Conservation (phyloP, 805 yeast genomes). For the Kuraishia floccosa region DNA sequence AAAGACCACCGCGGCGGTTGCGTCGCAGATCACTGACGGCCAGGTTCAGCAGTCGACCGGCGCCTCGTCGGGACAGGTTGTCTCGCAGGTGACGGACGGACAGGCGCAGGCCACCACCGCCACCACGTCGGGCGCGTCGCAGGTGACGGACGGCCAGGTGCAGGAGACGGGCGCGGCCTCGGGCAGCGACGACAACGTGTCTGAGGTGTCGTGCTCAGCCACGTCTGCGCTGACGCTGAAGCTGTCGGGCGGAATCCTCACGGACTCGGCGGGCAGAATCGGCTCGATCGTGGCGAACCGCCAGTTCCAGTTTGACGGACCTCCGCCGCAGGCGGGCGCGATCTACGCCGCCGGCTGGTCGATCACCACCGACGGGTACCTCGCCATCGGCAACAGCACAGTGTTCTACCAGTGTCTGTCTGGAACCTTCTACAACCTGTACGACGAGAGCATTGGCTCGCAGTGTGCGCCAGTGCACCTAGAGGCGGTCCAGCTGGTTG, state of each 20-base stretch:
- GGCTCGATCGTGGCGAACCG: constrained; percentile 53
- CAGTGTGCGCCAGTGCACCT: constrained; percentile 36
- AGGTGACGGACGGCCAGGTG: constrained; percentile 25
- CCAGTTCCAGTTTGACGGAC: constrained; percentile 59
- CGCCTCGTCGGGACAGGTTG: constrained; percentile 19
- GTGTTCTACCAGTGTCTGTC: constrained; percentile 44
- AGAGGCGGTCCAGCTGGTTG: constrained; percentile 29
- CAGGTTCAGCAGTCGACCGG: constrained; percentile 31
- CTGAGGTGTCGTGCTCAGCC: constrained; percentile 20
- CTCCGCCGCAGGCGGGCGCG: constrained; percentile 53
- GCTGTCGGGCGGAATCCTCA: constrained; percentile 28
- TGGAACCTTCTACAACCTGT: constrained; percentile 46
- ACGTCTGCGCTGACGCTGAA: constrained; percentile 30
- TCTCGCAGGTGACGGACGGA: constrained; percentile 37
- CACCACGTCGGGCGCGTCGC: constrained; percentile 21
- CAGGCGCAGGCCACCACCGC: constrained; percentile 37
- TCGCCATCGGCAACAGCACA: constrained; percentile 36
- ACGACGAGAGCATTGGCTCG: constrained; percentile 32
- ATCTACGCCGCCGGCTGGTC: constrained; percentile 43
- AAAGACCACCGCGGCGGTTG: constrained; percentile 21
- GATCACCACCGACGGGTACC: constrained; percentile 28
- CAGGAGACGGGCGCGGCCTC: constrained; percentile 16
- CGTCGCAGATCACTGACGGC: constrained; percentile 37
- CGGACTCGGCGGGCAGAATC: constrained; percentile 36
- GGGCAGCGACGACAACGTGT: constrained; percentile 5